These are phyloP conservation scores for Ascosphaera acerosa DNA, from an alignment of 2,329 filamentous ascomycete species.

Conservation along the genomic window DNA sequence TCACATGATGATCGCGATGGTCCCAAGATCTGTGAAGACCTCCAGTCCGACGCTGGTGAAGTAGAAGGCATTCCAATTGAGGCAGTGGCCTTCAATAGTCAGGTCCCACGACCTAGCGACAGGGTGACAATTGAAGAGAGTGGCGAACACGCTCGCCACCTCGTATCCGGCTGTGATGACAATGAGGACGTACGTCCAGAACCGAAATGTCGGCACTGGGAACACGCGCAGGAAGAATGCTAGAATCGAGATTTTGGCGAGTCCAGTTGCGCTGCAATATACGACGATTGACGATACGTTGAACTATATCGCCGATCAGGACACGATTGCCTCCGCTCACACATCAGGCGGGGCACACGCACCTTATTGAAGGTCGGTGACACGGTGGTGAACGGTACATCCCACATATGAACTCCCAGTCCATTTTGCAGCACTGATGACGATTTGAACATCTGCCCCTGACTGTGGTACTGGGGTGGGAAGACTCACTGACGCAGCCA, in stretches of 20 bases:
- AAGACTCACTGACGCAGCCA: constrained; percentile 7
- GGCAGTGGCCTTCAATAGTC: constrained; percentile 7
- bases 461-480: constrained; percentile 8
- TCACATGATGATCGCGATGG: constrained; percentile 10
- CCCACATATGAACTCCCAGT: constrained; percentile 1
- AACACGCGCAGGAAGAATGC: constrained; percentile 11
- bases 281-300: constrained; percentile 11
- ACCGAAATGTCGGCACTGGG: constrained; percentile 7
- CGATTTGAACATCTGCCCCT: too few relatives aligned
- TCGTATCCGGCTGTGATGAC: constrained; percentile 8
- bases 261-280: constrained; percentile 11
- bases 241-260: constrained; percentile 12
- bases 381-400: not conserved
- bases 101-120: constrained; percentile 9
- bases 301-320: constrained; percentile 6
- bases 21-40: constrained; percentile 11
- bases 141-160: constrained; percentile 9
- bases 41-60: constrained; percentile 10
- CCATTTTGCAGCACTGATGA: constrained; percentile 5
- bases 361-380: constrained; percentile 1
- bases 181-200: constrained; percentile 3
- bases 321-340: too few relatives aligned
- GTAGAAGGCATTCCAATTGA: constrained; percentile 11
- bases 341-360: not conserved
- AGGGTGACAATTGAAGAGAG: constrained; percentile 10